Evolutionary conservation across 345 rosid species (phyloP).

Genomic region (Acer saccharum): DNA sequence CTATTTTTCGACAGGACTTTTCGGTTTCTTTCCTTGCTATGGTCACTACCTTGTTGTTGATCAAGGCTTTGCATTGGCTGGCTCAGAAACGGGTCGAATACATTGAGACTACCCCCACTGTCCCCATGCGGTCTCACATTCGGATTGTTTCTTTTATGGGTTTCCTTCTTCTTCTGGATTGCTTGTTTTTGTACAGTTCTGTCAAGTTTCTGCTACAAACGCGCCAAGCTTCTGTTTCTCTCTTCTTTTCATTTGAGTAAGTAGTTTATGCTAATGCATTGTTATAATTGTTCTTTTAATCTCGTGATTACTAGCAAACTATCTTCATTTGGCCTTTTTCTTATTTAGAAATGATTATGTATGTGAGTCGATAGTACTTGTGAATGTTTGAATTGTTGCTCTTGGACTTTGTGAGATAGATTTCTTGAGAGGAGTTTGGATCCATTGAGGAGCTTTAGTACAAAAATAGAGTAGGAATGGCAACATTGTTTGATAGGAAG

Average conservation of each 20-base stretch:
- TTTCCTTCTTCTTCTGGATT: constrained; percentile 73
- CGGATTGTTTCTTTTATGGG: constrained; percentile 82
- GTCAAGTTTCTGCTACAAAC: constrained; percentile 61
- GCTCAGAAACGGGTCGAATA: constrained; percentile 96
- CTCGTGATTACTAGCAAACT: too few relatives aligned
- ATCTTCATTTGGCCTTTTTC: too few relatives aligned
- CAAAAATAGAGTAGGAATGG: too few relatives aligned
- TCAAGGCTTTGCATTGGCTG: constrained; percentile 92
- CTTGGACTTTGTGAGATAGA: neutral
- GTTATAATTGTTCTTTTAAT: too few relatives aligned
- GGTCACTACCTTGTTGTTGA: constrained; percentile 75
- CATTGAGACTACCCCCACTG: constrained; percentile 93
- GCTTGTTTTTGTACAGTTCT: constrained; percentile 61
- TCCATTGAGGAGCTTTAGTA: too few relatives aligned
- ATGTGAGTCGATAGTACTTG: too few relatives aligned
- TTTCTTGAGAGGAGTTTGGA: too few relatives aligned
- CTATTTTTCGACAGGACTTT: constrained; percentile 90
- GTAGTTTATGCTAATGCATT: constrained; percentile 24
- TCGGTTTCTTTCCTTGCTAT: constrained; percentile 77
- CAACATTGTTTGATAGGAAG: too few relatives aligned
- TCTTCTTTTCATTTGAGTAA: constrained; percentile 97
- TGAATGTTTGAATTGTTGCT: neutral
- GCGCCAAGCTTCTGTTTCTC: constrained; percentile 78
- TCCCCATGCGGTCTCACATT: constrained; percentile 60
- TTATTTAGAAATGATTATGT: too few relatives aligned